These are phyloP conservation scores for Cucurbita maxima DNA, from an alignment of 306 rosid genomes.

Conservation along the genomic window DNA sequence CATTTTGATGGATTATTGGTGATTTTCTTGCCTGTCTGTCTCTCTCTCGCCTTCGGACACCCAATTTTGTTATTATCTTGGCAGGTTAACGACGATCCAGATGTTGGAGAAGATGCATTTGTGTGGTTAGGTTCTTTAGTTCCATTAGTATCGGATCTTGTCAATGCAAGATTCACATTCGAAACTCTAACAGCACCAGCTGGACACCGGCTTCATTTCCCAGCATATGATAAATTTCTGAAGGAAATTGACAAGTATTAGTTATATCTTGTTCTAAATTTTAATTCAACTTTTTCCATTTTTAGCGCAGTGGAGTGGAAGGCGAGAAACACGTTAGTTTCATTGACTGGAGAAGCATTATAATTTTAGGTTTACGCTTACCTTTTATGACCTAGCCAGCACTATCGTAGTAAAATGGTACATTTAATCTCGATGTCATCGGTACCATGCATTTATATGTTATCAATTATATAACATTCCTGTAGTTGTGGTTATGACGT, in stretches of 20 bases:
- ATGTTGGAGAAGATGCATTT: conserved; percentile 81
- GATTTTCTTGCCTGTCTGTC: neutral
- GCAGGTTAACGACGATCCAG: conserved; percentile 48
- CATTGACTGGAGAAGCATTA: neutral
- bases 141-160: conserved; percentile 55
- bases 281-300: neutral
- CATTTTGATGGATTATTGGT: neutral
- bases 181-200: conserved; percentile 71
- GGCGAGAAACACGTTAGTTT: neutral
- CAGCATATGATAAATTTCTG: conserved; percentile 58
- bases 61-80: neutral
- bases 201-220: conserved; percentile 62
- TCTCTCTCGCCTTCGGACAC: neutral
- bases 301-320: neutral
- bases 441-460: neutral
- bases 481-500: neutral
- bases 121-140: conserved; percentile 74
- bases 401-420: neutral
- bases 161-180: conserved; percentile 71
- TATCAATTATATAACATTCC: neutral
- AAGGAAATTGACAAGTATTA: conserved; percentile 64
- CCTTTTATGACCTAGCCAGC: neutral
- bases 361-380: neutral
- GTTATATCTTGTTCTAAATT: neutral
- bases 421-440: neutral